Base-by-base conservation (phyloP, 345 rosid species). In the Brassica nigra region DNA sequence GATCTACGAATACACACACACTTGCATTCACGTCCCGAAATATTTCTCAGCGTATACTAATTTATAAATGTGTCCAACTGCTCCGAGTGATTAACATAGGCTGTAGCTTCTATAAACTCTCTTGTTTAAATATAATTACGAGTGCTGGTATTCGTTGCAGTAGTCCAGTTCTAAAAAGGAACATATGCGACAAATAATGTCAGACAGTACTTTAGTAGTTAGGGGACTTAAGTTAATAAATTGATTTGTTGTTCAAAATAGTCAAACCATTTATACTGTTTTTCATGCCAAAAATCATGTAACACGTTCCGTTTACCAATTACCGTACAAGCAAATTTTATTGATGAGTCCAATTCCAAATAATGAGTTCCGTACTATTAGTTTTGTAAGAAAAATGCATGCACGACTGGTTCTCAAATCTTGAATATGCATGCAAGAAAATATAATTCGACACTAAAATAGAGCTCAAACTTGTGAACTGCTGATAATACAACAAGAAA, bases 201-300 rank as follows among this genome's bases (percentile, higher is more conserved):
- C 78, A 79, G 67, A 59, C 69, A 62, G 29, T 73, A 30, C 62
- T 9, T 59, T 12, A 78, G 37, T 39, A 39, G 68, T 18, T 58
- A 42, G 36, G 39, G 54, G 8, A 31, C 42, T 67, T 44, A 10
- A 31, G 15, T 47, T 42, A 52, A 23, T 52, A 14, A 62, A 77
- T 14, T 20, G 1, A 52, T 29, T 30, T 62, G 16, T 12, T 69
- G 63, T 31, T 76, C 69, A 77, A 42, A 65, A n/a, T 74, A 44
- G 73, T 73, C 82, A 78, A 78, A 42, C 62, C 73, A 47, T 55
- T 37, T 55, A 66, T 10, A 58, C n/a, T 73, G 68, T 30, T 78
- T 71, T 78, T 52, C 81, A 78, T 55, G 52, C 42, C 58, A 71
- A 71, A 9, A 39, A 30, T 14, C 68, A 65, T 62, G 75, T 77